These are phyloP conservation scores for Tuber magnatum DNA, from an alignment of 495 filamentous ascomycete species.

Conservation along the genomic window DNA sequence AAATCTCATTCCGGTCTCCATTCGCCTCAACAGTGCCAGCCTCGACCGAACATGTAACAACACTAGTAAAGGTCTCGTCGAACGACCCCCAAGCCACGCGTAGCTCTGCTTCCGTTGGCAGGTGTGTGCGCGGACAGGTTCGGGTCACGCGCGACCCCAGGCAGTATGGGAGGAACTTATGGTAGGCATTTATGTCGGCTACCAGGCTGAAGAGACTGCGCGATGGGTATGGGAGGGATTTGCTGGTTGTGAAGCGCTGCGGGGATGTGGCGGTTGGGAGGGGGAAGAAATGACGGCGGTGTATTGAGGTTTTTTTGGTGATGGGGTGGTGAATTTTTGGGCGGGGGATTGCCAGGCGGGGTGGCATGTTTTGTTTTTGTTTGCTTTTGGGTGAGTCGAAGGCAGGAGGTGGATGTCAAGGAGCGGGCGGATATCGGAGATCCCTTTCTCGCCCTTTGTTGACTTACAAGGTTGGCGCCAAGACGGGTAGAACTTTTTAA, in stretches of 20 bases:
- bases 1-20: slow-evolving; percentile 49
- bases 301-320: not conserved
- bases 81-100: slow-evolving; percentile 76
- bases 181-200: slow-evolving; percentile 75
- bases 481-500: not conserved
- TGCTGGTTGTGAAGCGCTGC: slow-evolving; percentile 61
- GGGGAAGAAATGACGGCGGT: slow-evolving; percentile 42
- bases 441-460: not conserved
- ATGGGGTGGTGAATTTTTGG: slow-evolving; percentile 2
- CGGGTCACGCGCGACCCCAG: slow-evolving; percentile 60
- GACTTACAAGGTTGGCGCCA: not conserved
- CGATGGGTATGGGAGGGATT: slow-evolving; percentile 71
- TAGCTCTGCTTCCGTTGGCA: slow-evolving; percentile 69
- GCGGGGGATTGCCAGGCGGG: slow-evolving; percentile 16
- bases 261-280: slow-evolving; percentile 43
- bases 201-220: slow-evolving; percentile 68
- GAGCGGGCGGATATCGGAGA: not conserved
- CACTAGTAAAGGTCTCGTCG: slow-evolving; percentile 69
- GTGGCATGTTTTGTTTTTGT: slow-evolving; percentile 12
- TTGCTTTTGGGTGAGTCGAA: not conserved
- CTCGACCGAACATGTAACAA: slow-evolving; percentile 63
- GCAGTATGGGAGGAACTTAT: slow-evolving; percentile 79
- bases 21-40: slow-evolving; percentile 59
- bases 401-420: not conserved
- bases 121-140: slow-evolving; percentile 42